phyloP scores from a whole-genome alignment of 345 rosid genomes.

The Salix koriyanagi region DNA sequence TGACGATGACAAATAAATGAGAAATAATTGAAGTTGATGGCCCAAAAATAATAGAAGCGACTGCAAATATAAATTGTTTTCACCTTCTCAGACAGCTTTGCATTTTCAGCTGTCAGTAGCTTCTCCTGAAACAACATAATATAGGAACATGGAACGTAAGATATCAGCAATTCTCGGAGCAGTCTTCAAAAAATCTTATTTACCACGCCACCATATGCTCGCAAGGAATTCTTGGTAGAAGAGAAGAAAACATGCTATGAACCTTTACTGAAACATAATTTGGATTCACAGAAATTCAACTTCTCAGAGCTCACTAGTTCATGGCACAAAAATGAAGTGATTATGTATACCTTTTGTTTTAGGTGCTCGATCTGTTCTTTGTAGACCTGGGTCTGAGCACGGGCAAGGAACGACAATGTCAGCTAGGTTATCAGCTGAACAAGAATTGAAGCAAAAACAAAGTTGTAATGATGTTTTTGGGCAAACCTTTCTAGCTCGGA shows the following conservation, averaged over 20 bases:
- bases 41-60: not conserved
- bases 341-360: slow-evolving; percentile 55
- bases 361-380: slow-evolving; percentile 63
- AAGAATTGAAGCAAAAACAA: not conserved
- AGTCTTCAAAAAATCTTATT: not conserved
- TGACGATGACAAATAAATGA: not conserved
- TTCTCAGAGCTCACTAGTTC: not conserved
- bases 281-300: not conserved
- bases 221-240: not conserved
- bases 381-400: slow-evolving; percentile 59
- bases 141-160: not conserved
- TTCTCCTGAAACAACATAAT: slow-evolving; percentile 3
- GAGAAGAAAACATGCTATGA: not conserved
- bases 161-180: not conserved
- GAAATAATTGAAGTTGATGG: not conserved
- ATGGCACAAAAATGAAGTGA: not conserved
- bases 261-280: not conserved
- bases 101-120: slow-evolving; percentile 9
- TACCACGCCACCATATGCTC: not conserved
- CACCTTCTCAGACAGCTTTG: slow-evolving; percentile 13
- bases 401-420: not conserved
- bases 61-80: not conserved
- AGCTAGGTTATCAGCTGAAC: not conserved
- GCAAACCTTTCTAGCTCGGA: slow-evolving; percentile 40
- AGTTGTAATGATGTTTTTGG: too few relatives aligned